Conservation (phyloP, 2,329 filamentous ascomycete genomes). For the Calonectria multiphialidica region DNA sequence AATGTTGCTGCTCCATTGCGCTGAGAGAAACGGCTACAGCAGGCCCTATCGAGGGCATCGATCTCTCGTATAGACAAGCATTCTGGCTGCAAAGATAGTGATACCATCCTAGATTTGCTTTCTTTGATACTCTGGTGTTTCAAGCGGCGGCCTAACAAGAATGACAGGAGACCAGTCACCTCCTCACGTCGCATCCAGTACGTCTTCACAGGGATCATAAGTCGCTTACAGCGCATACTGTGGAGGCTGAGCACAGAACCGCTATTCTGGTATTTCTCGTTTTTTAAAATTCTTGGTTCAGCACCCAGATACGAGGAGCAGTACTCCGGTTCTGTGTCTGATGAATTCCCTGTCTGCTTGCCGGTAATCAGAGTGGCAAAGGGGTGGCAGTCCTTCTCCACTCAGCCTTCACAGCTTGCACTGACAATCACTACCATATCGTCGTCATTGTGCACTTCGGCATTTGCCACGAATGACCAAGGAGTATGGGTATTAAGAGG, state of each 20-base stretch:
- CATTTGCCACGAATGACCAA: background rate
- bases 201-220: slow-evolving; percentile 13
- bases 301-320: slow-evolving; percentile 3
- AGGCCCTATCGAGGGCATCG: background rate
- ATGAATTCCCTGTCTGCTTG: background rate
- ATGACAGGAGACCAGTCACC: slow-evolving; percentile 20
- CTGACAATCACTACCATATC: background rate
- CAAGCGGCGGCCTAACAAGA: slow-evolving; percentile 1
- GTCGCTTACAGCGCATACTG: background rate
- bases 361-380: slow-evolving; percentile 15
- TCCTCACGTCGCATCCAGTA: slow-evolving; percentile 11
- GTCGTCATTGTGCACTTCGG: slow-evolving; percentile 11
- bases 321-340: background rate
- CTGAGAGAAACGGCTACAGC: background rate
- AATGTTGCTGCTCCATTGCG: slow-evolving; percentile 3
- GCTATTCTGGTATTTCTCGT: background rate
- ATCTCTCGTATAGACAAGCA: background rate
- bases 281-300: background rate
- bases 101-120: background rate
- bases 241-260: background rate
- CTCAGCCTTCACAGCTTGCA: background rate
- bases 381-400: slow-evolving; percentile 5
- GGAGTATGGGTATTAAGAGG: background rate
- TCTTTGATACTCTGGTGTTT: slow-evolving; percentile 17
- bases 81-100: slow-evolving; percentile 2